These are phyloP conservation scores for Syncephalastrum monosporum DNA, from an alignment of 371 early-diverging fungal species.

Conservation along the genomic window DNA sequence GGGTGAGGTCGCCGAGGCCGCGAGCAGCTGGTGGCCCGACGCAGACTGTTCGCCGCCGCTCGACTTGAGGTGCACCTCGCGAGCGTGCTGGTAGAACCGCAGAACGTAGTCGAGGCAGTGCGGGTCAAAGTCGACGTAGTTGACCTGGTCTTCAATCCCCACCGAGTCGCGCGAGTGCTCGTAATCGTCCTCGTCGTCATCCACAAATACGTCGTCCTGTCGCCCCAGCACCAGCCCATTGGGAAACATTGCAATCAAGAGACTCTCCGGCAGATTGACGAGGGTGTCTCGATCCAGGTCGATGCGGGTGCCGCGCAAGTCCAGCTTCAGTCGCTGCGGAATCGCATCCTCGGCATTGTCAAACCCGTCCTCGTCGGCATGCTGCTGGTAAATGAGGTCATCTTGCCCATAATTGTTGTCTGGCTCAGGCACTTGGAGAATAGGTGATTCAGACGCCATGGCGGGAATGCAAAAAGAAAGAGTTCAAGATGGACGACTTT, in stretches of 20 bases:
- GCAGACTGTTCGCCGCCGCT: slow-evolving; percentile 11
- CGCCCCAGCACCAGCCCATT: slow-evolving; percentile 68
- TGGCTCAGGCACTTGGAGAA: slow-evolving; percentile 41
- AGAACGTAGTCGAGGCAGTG: slow-evolving; percentile 64
- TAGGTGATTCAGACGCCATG: slow-evolving; percentile 45
- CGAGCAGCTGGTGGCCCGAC: slow-evolving; percentile 13
- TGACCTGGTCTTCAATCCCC: slow-evolving; percentile 51
- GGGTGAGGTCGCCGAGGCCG: slow-evolving; percentile 32
- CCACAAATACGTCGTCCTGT: slow-evolving; percentile 41
- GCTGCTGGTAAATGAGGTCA: slow-evolving; percentile 37
- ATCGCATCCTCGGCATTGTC: slow-evolving; percentile 41
- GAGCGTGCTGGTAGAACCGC: slow-evolving; percentile 46
- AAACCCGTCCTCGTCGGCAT: slow-evolving; percentile 30
- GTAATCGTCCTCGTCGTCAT: slow-evolving; percentile 52
- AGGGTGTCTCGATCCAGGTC: slow-evolving; percentile 74
- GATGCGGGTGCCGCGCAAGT: slow-evolving; percentile 71
- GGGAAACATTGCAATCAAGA: slow-evolving; percentile 84
- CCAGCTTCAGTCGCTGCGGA: slow-evolving; percentile 62
- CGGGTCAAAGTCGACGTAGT: slow-evolving; percentile 66
- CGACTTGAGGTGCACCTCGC: slow-evolving; percentile 22
- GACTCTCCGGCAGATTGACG: slow-evolving; percentile 72
- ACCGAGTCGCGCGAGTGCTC: slow-evolving; percentile 51
- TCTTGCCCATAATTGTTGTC: slow-evolving; percentile 25
- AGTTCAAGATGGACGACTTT: too few relatives aligned
- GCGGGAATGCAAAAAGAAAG: too few relatives aligned